Percentiles rank a stretch among this genome's conserved stretches.
Evolutionary conservation across 2,329 filamentous ascomycete genomes (phyloP).

Genomic region (Talaromyces sp.): DNA sequence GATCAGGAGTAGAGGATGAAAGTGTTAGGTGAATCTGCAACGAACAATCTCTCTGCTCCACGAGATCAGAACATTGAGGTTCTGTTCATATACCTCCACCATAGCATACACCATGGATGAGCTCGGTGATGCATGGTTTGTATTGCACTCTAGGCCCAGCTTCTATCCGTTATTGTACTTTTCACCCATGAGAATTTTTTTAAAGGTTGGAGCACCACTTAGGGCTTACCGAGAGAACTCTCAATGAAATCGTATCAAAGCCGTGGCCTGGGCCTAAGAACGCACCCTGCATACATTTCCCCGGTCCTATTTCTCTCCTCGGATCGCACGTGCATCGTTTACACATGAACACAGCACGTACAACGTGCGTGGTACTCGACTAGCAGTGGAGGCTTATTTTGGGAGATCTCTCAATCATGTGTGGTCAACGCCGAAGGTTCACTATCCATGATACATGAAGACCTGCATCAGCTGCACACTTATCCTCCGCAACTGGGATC

Average conservation of each 20-base stretch:
- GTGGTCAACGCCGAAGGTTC: not conserved
- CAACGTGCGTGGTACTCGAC: not conserved
- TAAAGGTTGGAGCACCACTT: not conserved
- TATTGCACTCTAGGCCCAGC: not conserved
- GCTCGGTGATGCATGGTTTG: not conserved
- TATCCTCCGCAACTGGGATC: not conserved
- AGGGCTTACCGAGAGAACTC: not conserved
- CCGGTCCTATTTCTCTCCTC: not conserved
- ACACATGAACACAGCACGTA: not conserved
- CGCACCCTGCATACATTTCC: not conserved
- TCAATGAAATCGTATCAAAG: not conserved
- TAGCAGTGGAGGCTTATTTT: not conserved
- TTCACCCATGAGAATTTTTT: not conserved
- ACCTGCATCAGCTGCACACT: not conserved
- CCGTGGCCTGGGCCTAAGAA: not conserved
- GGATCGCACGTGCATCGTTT: not conserved
- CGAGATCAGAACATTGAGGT: not conserved
- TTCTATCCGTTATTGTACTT: not conserved
- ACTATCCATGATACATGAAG: not conserved
- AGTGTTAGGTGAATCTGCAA: not conserved
- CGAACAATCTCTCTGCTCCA: not conserved
- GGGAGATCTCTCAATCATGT: not conserved
- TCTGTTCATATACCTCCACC: not conserved
- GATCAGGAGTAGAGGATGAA: not conserved
- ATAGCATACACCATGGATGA: not conserved